Base-by-base conservation (phyloP, 2,329 filamentous ascomycete species). In the Apiospora arundinis region DNA sequence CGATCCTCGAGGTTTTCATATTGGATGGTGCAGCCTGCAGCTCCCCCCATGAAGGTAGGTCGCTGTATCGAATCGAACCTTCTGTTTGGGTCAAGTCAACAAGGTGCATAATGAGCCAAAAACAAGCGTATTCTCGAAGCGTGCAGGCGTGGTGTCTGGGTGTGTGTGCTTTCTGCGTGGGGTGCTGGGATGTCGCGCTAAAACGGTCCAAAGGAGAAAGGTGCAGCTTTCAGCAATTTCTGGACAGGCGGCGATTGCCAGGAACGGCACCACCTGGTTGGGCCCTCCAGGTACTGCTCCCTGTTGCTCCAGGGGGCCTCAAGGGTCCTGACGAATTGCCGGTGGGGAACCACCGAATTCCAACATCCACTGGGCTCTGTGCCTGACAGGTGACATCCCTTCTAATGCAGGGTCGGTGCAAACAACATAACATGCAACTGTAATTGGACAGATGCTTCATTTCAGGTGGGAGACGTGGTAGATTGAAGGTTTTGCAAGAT, bases 271-370 rank as follows among this genome's bases (percentile, higher is more conserved):
- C 25, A 25, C 49, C 49, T 32, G 49, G 49, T 52, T 25, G 23
- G 49, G 23, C 23, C 25, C 16, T n/a, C 52, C 2, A 37, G 28
- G 52, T 42, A 42, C 40, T 42, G 40, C 40, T 32, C 40, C 40
- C 40, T 42, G 40, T 42, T 42, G 40, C 40, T 9, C 40, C 40
- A 32, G 40, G 49, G 52, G 25, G 52, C 28, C 28, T 32, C 28
- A 32, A 60, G 52, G 52, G 52, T 60, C 52, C 52, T 60, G 9
- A 60, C 52, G 52, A 60, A 60, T 60, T 60, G 52, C 52, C 52
- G 52, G 52, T 60, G 52, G 49, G 49, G 52, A 60, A 21, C 16
- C 25, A 32, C 52, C 37, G 14, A n/a, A 21, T 60, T 21, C 7
- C 9, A 16, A 18, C 21, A 11, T 21, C 52, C 52, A 60, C 52